Evolutionary conservation across 768 basidiomycete genomes (phyloP), one percentile per base, ranked within the genome.

Genomic region (Boletellus ananiceps): DNA sequence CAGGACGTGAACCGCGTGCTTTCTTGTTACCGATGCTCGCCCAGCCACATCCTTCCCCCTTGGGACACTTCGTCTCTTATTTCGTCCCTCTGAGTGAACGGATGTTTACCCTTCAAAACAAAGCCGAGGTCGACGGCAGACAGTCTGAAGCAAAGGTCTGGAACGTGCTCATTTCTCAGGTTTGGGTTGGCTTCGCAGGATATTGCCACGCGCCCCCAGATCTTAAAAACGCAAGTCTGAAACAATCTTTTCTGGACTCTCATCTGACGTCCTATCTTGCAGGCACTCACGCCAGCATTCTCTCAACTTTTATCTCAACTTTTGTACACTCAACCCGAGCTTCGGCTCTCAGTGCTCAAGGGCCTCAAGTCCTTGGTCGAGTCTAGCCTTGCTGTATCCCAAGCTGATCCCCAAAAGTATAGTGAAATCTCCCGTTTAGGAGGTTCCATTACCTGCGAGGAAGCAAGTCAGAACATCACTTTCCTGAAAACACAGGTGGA

Each of bases 71-170:
- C 61, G 77, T 90, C 31, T 79, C 81, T 2, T 90, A 89, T 67
- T 97, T 98, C 57, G 87, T 98, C 8, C 95, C 95, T 15, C 70
- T 98, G 42, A 96, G 93, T 41, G 94, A 97, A 67, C 77, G 83
- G 15, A 85, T 98, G 78, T 99, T 98, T 62, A 80, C 91, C 60
- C 70, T 90, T 33, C 88, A 94, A 62, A 82, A 88, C 51, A 83
- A 78, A 14, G 88, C 92, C 0, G 88, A 89, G 55, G 71, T 75
- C 7, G 85, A 84, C 47, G 81, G 79, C 12, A 81, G 83, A 33
- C 78, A 77, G 44, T 83, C 88, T 0, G 93, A 98, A 67, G 88
- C 87, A 13, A 99, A 98, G 69, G 84, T 98, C 33, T 99, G 93
- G 91, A 88, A 82, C 55, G 93, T 95, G 11, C 78, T 98, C 39